phyloP scores from a whole-genome alignment of 306 rosid species.

The Arachis stenosperma region DNA sequence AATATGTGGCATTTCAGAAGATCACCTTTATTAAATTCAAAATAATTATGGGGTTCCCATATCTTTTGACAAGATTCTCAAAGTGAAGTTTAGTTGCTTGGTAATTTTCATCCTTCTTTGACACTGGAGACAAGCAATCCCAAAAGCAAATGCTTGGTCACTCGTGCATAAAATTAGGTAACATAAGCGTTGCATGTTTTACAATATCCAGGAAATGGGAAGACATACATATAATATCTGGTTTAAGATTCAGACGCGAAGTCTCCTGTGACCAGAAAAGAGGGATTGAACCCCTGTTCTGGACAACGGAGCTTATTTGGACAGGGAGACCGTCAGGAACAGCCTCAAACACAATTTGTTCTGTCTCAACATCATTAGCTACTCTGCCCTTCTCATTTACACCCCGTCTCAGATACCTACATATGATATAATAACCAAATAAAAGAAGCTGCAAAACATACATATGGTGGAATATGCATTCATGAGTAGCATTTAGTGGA shows the following conservation, averaged over 20 bases:
- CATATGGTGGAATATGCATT: constrained; percentile 4
- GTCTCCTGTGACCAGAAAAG: constrained; percentile 92
- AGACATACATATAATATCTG: constrained; percentile 72
- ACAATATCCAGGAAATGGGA: constrained; percentile 14
- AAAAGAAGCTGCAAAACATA: constrained; percentile 11
- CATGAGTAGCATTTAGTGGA: neutral
- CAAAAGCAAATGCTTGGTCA: constrained; percentile 4
- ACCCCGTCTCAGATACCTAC: constrained; percentile 81
- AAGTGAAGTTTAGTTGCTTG: constrained; percentile 83
- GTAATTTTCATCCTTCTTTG: constrained; percentile 65
- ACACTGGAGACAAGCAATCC: constrained; percentile 50
- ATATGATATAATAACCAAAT: neutral
- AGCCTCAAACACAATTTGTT: constrained; percentile 72
- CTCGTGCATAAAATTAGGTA: constrained; percentile 9
- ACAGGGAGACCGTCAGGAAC: constrained; percentile 54
- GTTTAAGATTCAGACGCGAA: constrained; percentile 70
- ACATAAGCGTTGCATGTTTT: neutral
- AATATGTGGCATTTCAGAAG: constrained; percentile 9
- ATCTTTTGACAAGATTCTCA: constrained; percentile 73
- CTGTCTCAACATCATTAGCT: constrained; percentile 90
- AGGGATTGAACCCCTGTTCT: constrained; percentile 86
- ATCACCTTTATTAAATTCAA: constrained; percentile 82
- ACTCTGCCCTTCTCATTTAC: constrained; percentile 85
- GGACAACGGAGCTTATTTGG: constrained; percentile 78
- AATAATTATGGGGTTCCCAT: constrained; percentile 78